Percentiles rank a stretch among this genome's conserved stretches.
Evolutionary conservation across 306 rosid species (phyloP).

Genomic region (Begonia peltatifolia): DNA sequence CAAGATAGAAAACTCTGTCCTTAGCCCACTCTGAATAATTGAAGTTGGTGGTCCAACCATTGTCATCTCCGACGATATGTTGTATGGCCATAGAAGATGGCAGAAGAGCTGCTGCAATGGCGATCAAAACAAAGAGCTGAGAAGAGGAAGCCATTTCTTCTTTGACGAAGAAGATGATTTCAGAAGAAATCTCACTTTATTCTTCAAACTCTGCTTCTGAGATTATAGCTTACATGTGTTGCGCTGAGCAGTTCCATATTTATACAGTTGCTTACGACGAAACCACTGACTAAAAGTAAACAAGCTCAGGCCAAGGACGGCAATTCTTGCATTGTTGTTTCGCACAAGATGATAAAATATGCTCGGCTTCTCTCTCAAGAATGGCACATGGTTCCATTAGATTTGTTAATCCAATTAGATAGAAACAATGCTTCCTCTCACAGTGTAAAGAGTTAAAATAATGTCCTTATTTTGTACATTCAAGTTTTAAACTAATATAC

Average conservation of each 20-base stretch:
- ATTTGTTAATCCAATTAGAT: no score
- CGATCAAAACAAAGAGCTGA: constrained; percentile 10
- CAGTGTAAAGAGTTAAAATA: no score
- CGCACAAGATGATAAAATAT: no score
- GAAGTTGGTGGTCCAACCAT: constrained; percentile 26
- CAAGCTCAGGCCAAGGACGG: neutral
- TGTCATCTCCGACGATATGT: constrained; percentile 22
- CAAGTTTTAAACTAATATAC: no score
- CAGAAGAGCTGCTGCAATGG: constrained; percentile 10
- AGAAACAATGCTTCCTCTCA: no score
- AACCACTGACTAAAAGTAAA: no score
- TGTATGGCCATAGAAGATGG: constrained; percentile 21
- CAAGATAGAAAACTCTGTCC: constrained; percentile 27
- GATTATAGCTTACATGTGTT: no score
- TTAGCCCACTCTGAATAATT: constrained; percentile 30
- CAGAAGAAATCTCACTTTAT: neutral
- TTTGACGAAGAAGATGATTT: neutral
- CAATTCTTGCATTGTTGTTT: neutral
- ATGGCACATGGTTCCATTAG: no score
- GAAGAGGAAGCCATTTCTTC: constrained; percentile 17
- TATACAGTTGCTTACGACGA: neutral
- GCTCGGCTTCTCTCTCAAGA: no score
- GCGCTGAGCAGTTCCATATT: neutral
- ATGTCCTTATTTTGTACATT: no score
- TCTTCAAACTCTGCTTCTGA: neutral